phyloP scores from a whole-genome alignment of 257 asterid species.

The Paraleonurus japonicus region DNA sequence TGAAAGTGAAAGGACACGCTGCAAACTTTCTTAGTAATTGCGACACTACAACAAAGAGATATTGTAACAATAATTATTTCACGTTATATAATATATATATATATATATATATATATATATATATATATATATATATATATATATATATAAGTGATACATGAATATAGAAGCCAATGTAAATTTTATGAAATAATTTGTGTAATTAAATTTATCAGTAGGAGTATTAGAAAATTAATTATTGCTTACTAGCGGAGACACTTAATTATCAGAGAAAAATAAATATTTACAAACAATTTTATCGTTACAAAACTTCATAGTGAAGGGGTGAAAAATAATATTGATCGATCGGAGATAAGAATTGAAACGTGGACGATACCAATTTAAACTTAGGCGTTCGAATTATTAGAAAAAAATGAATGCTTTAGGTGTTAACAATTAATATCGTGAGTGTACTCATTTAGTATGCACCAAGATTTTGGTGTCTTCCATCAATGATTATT shows the following conservation, averaged over 20 bases:
- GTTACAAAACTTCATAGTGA: background rate
- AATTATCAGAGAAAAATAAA: too few relatives aligned
- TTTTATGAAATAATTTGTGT: too few relatives aligned
- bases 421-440: slow-evolving; percentile 39
- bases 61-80: slow-evolving; percentile 24
- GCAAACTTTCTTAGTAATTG: slow-evolving; percentile 15
- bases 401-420: slow-evolving; percentile 31
- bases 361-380: slow-evolving; percentile 15
- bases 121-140: background rate
- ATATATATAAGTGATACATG: too few relatives aligned
- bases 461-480: slow-evolving; percentile 48
- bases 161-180: too few relatives aligned
- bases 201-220: too few relatives aligned
- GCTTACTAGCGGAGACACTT: too few relatives aligned
- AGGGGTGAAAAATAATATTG: background rate
- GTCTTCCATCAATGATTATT: slow-evolving; percentile 41
- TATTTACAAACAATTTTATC: too few relatives aligned
- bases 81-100: background rate
- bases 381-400: slow-evolving; percentile 35
- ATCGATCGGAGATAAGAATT: background rate
- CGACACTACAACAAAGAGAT: slow-evolving; percentile 9
- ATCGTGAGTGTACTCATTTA: slow-evolving; percentile 35
- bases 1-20: slow-evolving; percentile 21
- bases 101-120: background rate
- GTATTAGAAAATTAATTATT: too few relatives aligned